Evolutionary conservation across 1,139 yeast genomes (phyloP).

Genomic region (Yamadazyma triangularis): DNA sequence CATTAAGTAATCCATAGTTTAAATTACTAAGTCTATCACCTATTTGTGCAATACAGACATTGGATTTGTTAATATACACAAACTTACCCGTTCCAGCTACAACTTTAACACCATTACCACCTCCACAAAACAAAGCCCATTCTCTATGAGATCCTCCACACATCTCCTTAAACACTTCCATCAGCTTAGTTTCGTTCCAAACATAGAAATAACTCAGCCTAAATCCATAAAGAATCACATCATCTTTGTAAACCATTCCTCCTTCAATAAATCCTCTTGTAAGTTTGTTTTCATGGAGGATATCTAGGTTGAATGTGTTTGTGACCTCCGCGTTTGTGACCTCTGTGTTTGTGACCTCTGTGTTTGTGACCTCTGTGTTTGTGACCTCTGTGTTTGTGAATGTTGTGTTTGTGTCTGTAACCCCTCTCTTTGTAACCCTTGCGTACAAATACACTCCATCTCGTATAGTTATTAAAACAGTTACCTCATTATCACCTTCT

Average conservation of each 20-base stretch:
- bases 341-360: too few species aligned
- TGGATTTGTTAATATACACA: slow-evolving; percentile 57
- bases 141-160: slow-evolving; percentile 93
- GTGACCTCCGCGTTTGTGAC: slow-evolving; percentile 4
- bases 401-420: slow-evolving; percentile 6
- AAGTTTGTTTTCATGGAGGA: slow-evolving; percentile 58
- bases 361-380: too few species aligned
- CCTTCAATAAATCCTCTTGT: slow-evolving; percentile 83
- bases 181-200: slow-evolving; percentile 78
- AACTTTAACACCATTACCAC: slow-evolving; percentile 3
- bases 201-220: slow-evolving; percentile 72
- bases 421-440: slow-evolving; percentile 15
- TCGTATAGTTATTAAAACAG: slow-evolving; percentile 48
- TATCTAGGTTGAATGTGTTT: slow-evolving; percentile 20
- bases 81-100: too few species aligned
- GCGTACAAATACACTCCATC: slow-evolving; percentile 55
- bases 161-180: slow-evolving; percentile 62
- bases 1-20: slow-evolving; percentile 26
- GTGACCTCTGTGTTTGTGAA: slow-evolving; percentile 8
- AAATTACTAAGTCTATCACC: slow-evolving; percentile 15
- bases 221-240: slow-evolving; percentile 72
- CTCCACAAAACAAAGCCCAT: slow-evolving; percentile 51
- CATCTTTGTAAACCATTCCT: slow-evolving; percentile 47
- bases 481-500: slow-evolving; percentile 11
- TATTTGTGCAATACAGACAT: slow-evolving; percentile 25